A percentile compares a stretch with the other conserved stretches of the same genome.
Conservation (phyloP, 108 stramenopile species). For the Craspedostauros australis region DNA sequence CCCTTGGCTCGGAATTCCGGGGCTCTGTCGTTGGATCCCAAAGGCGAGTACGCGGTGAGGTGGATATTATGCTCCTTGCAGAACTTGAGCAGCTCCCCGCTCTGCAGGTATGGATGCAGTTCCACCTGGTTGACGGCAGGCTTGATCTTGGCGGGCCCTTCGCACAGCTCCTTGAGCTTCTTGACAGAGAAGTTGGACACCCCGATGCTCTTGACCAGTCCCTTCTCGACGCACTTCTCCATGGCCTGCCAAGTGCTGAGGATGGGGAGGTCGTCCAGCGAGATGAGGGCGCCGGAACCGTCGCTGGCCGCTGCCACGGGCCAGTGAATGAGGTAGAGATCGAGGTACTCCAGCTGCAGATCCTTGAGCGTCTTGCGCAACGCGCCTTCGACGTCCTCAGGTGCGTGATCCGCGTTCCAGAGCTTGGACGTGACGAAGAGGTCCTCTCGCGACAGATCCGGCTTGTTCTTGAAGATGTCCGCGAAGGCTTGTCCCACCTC, state of each 20-base stretch:
- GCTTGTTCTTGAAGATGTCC: conserved; percentile 15
- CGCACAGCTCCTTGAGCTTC: conserved; percentile 34
- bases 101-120: conserved; percentile 46
- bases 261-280: conserved; percentile 5
- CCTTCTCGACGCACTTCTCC: conserved; percentile 39
- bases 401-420: conserved; percentile 45
- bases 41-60: conserved; percentile 39
- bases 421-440: conserved; percentile 46
- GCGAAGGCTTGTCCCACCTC: conserved; percentile 31
- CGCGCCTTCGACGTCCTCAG: conserved; percentile 20
- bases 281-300: neutral
- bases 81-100: conserved; percentile 36
- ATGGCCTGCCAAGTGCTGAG: conserved; percentile 55
- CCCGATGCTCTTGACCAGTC: conserved; percentile 37
- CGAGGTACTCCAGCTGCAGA: conserved; percentile 32
- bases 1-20: neutral
- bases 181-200: conserved; percentile 57
- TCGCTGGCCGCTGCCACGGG: conserved; percentile 23
- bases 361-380: conserved; percentile 27
- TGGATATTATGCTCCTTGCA: conserved; percentile 38
- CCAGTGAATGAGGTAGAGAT: conserved; percentile 45
- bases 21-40: conserved; percentile 43
- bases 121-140: conserved; percentile 69
- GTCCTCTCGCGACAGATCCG: conserved; percentile 4
- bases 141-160: conserved; percentile 14